Conservation (phyloP, 805 yeast genomes). For the Schwanniomyces pseudopolymorphus region DNA sequence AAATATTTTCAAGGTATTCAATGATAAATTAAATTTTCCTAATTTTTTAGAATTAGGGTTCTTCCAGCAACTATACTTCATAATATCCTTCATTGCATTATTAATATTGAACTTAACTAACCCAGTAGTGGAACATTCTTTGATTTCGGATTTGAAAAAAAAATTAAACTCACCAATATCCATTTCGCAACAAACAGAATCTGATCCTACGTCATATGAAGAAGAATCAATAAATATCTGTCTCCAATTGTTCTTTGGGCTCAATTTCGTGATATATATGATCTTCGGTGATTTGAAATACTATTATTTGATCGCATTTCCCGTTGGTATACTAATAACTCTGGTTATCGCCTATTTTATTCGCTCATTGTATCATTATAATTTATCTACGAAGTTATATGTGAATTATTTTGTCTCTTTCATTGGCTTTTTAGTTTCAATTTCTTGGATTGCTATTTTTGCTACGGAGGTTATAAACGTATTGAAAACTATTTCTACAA, state of each 20-base stretch:
- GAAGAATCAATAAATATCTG: slow-evolving; percentile 9
- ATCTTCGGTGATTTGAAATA: slow-evolving; percentile 6
- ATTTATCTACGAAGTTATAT: slow-evolving; percentile 5
- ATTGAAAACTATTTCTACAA: slow-evolving; percentile 58
- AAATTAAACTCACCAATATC: slow-evolving; percentile 1
- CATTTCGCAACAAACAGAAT: slow-evolving; percentile 4
- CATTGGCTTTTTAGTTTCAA: slow-evolving; percentile 64
- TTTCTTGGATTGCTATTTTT: slow-evolving; percentile 66
- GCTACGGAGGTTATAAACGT: slow-evolving; percentile 71
- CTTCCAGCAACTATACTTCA: slow-evolving; percentile 11
- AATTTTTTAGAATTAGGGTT: slow-evolving; percentile 10
- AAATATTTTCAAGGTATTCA: not conserved
- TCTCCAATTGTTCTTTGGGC: slow-evolving; percentile 29
- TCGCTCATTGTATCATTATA: slow-evolving; percentile 4
- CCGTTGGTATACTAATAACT: slow-evolving; percentile 9
- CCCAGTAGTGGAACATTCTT: slow-evolving; percentile 31
- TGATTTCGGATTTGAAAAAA: slow-evolving; percentile 5
- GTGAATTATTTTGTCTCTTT: slow-evolving; percentile 31
- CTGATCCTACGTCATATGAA: not conserved
- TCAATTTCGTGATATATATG: slow-evolving; percentile 21
- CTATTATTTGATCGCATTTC: slow-evolving; percentile 13
- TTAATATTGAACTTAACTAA: slow-evolving; percentile 26
- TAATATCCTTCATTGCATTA: slow-evolving; percentile 22
- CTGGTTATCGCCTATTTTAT: slow-evolving; percentile 6
- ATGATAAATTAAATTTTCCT: slow-evolving; percentile 14